A percentile compares a stretch with the other conserved stretches of the same genome.
These are phyloP conservation scores for Psophocarpus tetragonolobus DNA, from an alignment of 306 rosid genomes.

Conservation along the genomic window DNA sequence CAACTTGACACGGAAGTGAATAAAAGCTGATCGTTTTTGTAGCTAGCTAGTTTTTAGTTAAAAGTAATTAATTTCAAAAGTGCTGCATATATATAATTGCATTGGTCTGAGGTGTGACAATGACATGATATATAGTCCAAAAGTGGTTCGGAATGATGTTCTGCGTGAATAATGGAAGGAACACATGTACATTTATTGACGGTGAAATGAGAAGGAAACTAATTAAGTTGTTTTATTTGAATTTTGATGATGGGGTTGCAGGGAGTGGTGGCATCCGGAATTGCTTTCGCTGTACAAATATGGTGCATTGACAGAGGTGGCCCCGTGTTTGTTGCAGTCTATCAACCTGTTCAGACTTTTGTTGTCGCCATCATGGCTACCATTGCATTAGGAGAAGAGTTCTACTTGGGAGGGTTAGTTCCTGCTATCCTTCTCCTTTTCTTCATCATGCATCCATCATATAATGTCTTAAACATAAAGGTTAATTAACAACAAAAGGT, in stretches of 20 bases:
- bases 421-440: not conserved
- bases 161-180: not conserved
- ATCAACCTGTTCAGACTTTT: slow-evolving; percentile 99
- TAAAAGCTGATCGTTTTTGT: not conserved
- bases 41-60: not conserved
- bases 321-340: slow-evolving; percentile 97
- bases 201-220: not conserved
- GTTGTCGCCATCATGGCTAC: slow-evolving; percentile 96
- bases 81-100: not conserved
- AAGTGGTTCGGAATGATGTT: not conserved
- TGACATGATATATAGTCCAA: slow-evolving; percentile 6
- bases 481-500: too few relatives aligned
- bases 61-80: not conserved
- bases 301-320: slow-evolving; percentile 99
- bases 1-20: not conserved
- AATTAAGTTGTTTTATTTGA: not conserved
- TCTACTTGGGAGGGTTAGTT: slow-evolving; percentile 89
- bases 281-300: slow-evolving; percentile 97
- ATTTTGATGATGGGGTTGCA: slow-evolving; percentile 34
- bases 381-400: slow-evolving; percentile 90
- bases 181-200: not conserved
- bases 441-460: not conserved
- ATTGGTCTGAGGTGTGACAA: slow-evolving; percentile 33
- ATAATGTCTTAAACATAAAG: too few relatives aligned
- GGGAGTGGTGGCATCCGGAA: slow-evolving; percentile 99